phyloP scores from a whole-genome alignment of 768 basidiomycete genomes.

The Mrakia blollopis region DNA sequence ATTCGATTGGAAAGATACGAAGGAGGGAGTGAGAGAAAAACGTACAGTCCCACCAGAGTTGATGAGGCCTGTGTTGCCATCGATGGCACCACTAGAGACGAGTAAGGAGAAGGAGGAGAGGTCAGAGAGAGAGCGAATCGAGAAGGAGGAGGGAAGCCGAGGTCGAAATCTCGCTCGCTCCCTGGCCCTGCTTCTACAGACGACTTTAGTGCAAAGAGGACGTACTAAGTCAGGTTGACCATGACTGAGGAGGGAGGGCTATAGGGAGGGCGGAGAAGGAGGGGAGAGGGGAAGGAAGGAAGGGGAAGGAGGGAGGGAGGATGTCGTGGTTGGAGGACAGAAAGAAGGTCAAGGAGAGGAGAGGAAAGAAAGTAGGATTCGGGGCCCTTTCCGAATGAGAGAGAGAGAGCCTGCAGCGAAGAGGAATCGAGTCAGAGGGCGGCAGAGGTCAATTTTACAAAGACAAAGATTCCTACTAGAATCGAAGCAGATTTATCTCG shows the following conservation, averaged over 20 bases:
- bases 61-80: constrained; percentile 10
- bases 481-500: no score
- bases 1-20: background rate
- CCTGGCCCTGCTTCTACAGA: no score
- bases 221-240: constrained; percentile 30
- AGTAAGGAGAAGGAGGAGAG: background rate
- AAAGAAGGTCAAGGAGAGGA: background rate
- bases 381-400: no score
- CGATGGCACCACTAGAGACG: constrained; percentile 10
- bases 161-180: background rate
- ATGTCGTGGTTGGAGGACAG: background rate
- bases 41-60: constrained; percentile 24
- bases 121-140: background rate
- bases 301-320: background rate
- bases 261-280: background rate
- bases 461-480: no score
- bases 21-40: no score
- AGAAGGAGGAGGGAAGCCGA: background rate
- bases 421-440: no score
- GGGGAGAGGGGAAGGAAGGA: no score
- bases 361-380: no score
- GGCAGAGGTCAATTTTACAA: no score
- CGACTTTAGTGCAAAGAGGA: background rate
- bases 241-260: background rate
- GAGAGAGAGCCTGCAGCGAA: no score